Evolutionary conservation across 164 flowering plant genomes (phyloP), one percentile per base, ranked within the genome.

Genomic region (Berberis thunbergii): DNA sequence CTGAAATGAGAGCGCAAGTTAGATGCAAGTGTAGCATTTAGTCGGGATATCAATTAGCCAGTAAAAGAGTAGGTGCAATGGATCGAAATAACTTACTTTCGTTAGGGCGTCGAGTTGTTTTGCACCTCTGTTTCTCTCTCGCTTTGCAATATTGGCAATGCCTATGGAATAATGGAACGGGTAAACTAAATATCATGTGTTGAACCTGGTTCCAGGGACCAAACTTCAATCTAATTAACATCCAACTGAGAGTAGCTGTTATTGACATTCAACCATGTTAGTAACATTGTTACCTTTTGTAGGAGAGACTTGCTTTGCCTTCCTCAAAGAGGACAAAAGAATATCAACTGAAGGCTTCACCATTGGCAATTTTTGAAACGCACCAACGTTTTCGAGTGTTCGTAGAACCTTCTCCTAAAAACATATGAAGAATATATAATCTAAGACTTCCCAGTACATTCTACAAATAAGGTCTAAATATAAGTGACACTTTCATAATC

Each of bases 341-440:
- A 94, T 80, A 76, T 94, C 97, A 68, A 81, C 68, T 42, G 97
- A 86, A 62, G 91, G 97, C 93, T 81, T 83, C 69, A 94, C 98
- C 96, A 94, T 87, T 39, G 98, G 98, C 50, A 94, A 77, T 80
- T 88, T 91, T 76, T 94, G 97, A 72, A 91, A 94, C 61, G 95
- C 97, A 70, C 98, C 98, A 66, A 88, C 78, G 53, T 64, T 73
- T 74, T 86, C 91, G 43, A 70, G 50, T 61, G 73, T 71, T 11
- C 10, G 41, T 12, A 71, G 61, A 52, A 61, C 57, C 53, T 67
- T 76, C 6, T 77, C 88, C 93, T 89, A 72, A 7, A 70, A 64
- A 62, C 10, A 49, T 3, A 40, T 56, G 7, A 1, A 4, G 7
- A 3, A 56, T 13, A 42, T 1, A 56, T 3, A 40, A 56, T 2